phyloP scores from a whole-genome alignment of 1,139 yeast species.

The Petasospora rhodanensis region DNA sequence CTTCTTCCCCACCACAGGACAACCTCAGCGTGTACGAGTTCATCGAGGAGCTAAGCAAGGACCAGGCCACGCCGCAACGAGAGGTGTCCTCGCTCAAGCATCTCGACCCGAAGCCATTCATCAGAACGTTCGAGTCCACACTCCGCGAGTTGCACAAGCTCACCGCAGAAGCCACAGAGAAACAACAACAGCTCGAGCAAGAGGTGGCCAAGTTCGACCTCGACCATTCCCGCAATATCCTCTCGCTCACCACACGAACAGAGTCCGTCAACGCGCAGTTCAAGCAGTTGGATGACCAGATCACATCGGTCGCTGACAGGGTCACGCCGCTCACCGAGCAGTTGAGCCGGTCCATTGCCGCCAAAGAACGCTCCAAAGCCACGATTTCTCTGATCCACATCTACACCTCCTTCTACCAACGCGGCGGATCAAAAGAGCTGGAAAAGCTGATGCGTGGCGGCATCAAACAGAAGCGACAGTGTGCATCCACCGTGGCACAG shows the following conservation, averaged over 20 bases:
- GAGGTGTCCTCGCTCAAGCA: constrained; percentile 52
- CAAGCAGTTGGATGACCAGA: constrained; percentile 53
- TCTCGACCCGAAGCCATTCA: constrained; percentile 90
- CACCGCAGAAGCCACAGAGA: constrained; percentile 47
- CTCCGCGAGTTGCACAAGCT: constrained; percentile 63
- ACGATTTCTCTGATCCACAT: constrained; percentile 73
- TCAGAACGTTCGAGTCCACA: constrained; percentile 87
- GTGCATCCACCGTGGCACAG: constrained; percentile 68
- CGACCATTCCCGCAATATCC: constrained; percentile 62
- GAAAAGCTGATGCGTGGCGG: constrained; percentile 42
- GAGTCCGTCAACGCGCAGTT: constrained; percentile 39
- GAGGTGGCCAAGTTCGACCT: constrained; percentile 62
- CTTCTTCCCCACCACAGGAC: constrained; percentile 34
- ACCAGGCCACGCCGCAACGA: constrained; percentile 51
- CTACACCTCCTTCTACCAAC: constrained; percentile 67
- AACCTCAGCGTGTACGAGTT: constrained; percentile 75
- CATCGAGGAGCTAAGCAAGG: constrained; percentile 76
- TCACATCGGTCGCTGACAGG: constrained; percentile 54
- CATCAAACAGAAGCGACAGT: constrained; percentile 51
- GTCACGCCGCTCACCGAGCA: constrained; percentile 75
- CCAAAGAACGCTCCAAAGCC: constrained; percentile 69
- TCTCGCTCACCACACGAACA: constrained; percentile 50
- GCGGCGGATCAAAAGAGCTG: constrained; percentile 59
- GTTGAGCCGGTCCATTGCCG: constrained; percentile 68
- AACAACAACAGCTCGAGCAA: constrained; percentile 44